Evolutionary conservation across 192 early-diverging fungal species (phyloP), one percentile per base, ranked within the genome.

Genomic region (Backusella tarrabulga): DNA sequence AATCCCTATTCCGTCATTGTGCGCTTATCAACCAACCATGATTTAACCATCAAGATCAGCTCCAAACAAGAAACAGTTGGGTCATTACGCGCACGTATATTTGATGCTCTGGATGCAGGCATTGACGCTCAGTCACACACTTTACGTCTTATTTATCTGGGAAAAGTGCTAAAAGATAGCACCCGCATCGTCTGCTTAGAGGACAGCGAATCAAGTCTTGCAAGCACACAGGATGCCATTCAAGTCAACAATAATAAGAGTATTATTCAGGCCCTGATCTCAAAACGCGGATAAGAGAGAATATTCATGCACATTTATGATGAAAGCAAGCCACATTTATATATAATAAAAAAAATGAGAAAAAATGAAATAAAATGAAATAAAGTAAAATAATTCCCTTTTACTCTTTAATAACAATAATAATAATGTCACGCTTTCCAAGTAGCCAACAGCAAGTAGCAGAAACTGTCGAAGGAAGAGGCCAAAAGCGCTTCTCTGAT

Each of bases 141-240:
- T 29, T 74, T 88, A 19, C 79, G 81, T 69, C 80, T 90, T 21
- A 84, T 89, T 71, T 87, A 87, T 72, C 52, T 90, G 15, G 89
- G 89, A 21, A 77, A 76, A 40, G 60, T 87, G 29, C 80, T 90
- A 0, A 75, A 76, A 14, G 83, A 83, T 68, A 74, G 34, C 21
- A 66, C 60, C 5, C 14, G 12, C 1, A 74, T 74, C 29, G 17
- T 35, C 14, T 74, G 56, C 67, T 2, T 63, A 9, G 68, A 38
- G 8, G 35, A 70, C n/a, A 19, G n/a, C 0, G 68, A 70, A 36
- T 7, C 68, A 7, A 26, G 5, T 3, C 12, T n/a, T 23, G 41
- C 17, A 23, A 38, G 26, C 23, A 63, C 26, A 12, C 9, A 40
- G 23, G 68, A 38, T 36, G 34, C 68, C 11, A 38, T 70, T 41